These are phyloP conservation scores for Posidonia oceanica DNA, from an alignment of 116 monocot genomes.

Conservation along the genomic window DNA sequence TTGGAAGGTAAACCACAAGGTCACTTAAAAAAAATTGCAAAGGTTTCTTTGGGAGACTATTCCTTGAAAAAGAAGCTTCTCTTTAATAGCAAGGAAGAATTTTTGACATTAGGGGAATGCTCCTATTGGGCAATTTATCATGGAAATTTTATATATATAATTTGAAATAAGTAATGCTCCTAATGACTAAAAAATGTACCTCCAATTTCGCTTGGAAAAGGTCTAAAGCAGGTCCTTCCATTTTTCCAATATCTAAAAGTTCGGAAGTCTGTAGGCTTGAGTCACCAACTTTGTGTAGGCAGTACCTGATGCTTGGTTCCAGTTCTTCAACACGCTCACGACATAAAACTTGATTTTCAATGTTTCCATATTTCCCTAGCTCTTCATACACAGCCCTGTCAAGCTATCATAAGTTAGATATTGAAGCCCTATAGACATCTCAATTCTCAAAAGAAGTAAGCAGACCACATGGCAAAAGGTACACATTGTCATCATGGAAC, in stretches of 20 bases:
- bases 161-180: background rate
- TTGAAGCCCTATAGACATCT: background rate
- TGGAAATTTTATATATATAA: too few species aligned
- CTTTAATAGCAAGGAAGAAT: too few species aligned
- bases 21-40: background rate
- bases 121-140: too few species aligned
- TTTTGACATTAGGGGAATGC: too few species aligned
- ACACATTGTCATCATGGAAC: too few species aligned
- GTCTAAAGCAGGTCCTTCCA: constrained; percentile 90
- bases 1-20: background rate
- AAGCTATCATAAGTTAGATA: constrained; percentile 14
- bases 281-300: constrained; percentile 87
- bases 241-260: constrained; percentile 72
- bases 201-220: constrained; percentile 94
- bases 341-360: constrained; percentile 94
- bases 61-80: too few species aligned
- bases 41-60: too few species aligned
- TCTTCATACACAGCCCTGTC: constrained; percentile 90
- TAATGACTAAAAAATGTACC: constrained; percentile 19
- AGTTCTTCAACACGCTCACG: constrained; percentile 93
- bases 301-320: constrained; percentile 94
- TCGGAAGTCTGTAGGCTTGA: constrained; percentile 71
- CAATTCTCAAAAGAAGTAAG: too few species aligned
- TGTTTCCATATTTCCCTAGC: constrained; percentile 89
- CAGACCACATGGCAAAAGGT: too few species aligned